Conservation (phyloP, 768 basidiomycete genomes). For the Mycena amicta region DNA sequence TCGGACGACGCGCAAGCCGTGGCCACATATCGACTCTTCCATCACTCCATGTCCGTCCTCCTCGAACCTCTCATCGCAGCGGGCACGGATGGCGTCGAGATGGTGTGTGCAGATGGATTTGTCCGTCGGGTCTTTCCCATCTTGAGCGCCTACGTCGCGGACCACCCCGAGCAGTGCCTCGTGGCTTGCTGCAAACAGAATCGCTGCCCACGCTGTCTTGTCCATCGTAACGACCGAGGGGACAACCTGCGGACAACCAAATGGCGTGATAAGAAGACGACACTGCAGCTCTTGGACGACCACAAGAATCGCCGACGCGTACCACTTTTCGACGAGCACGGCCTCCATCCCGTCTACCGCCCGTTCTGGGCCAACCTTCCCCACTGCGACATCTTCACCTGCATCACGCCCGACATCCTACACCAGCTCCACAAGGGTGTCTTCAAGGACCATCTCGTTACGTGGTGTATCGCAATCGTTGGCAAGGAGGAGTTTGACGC, state of each 20-base stretch:
- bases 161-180: slow-evolving; percentile 35
- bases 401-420: slow-evolving; percentile 40
- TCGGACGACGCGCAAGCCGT: slow-evolving; percentile 1
- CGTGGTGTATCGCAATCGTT: slow-evolving; percentile 29
- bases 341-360: neutral
- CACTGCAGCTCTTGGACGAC: neutral
- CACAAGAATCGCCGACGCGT: neutral
- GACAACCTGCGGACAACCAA: neutral
- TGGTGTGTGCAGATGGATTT: slow-evolving; percentile 31
- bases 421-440: slow-evolving; percentile 45
- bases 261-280: neutral
- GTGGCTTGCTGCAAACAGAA: slow-evolving; percentile 14
- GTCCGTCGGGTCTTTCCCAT: slow-evolving; percentile 28
- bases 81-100: slow-evolving; percentile 28
- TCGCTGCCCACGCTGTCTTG: slow-evolving; percentile 26
- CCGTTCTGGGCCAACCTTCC: slow-evolving; percentile 40
- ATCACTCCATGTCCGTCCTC: slow-evolving; percentile 27
- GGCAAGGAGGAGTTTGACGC: slow-evolving; percentile 30
- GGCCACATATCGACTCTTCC: slow-evolving; percentile 29
- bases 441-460: slow-evolving; percentile 39
- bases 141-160: slow-evolving; percentile 31
- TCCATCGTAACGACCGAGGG: slow-evolving; percentile 14
- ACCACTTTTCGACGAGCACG: neutral
- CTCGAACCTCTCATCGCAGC: slow-evolving; percentile 28
- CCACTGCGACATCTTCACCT: slow-evolving; percentile 32